Evolutionary conservation across 345 rosid species (phyloP), one percentile per base, ranked within the genome.

Genomic region (Eucalyptus pauciflora): DNA sequence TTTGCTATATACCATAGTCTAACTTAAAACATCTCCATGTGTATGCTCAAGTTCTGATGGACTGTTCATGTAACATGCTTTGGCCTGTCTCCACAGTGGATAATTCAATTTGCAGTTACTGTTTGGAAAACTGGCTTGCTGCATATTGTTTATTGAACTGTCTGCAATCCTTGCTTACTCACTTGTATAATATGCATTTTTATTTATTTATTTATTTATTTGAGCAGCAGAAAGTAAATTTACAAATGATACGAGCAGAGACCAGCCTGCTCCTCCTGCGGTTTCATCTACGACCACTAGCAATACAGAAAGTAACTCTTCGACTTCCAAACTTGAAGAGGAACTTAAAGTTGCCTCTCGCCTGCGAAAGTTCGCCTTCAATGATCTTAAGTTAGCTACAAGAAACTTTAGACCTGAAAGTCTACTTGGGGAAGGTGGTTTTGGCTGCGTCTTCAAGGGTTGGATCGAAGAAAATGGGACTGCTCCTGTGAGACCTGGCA

Each of bases 401-500:
- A 93, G 99, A 88, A 97, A 96, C 92, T 97, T 96, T 90, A 96
- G 98, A 94, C 99, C 97, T 1, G 99, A 97, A 91, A 93, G 95
- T 93, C 99, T 97, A 88, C 99, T 97, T 51, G 99, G 99, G n/a
- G 99, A 97, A 94, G 99, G 99, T 87, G 99, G 99, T 50, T 97
- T 97, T 91, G 99, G 99, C 90, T 97, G 98, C 81, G 99, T 97
- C 76, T 97, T 96, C 90, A 97, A 97, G 92, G 99, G 99, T 10
- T 97, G 98, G 99, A 94, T 97, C 13, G 99, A 97, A 92, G 99
- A 96, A 91, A 96, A 97, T 91, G 99, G 99, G 87, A 97, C 99
- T 91, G 99, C 98, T 90, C 97, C 99, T 12, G 99, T 97, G 86
- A 96, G 95, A 90, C 99, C 99, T 85, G 99, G 99, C 88, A 97